A percentile compares a stretch with the other conserved stretches of the same genome.
Conservation (phyloP, 371 early-diverging fungal species). For the Spraguea lophii region DNA sequence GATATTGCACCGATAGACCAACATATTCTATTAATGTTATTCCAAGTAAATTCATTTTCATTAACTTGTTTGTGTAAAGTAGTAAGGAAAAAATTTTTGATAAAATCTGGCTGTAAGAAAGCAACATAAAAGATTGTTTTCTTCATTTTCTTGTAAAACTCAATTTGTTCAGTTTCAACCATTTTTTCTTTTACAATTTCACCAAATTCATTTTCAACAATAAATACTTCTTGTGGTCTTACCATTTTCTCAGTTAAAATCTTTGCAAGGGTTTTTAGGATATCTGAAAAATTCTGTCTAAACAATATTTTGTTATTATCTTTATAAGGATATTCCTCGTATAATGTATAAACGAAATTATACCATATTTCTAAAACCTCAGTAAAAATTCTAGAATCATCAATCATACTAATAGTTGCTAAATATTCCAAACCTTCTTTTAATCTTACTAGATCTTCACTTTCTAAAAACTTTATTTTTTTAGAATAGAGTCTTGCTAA, state of each 20-base stretch:
- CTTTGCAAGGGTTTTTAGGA: slow-evolving; percentile 23
- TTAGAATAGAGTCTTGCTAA: slow-evolving; percentile 20
- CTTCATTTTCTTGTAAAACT: slow-evolving; percentile 84
- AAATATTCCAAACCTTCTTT: slow-evolving; percentile 14
- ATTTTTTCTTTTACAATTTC: slow-evolving; percentile 90
- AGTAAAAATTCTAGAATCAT: slow-evolving; percentile 22
- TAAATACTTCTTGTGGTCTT: slow-evolving; percentile 54
- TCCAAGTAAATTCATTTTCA: slow-evolving; percentile 64
- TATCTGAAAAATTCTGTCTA: slow-evolving; percentile 18
- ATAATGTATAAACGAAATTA: slow-evolving; percentile 22
- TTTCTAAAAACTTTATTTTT: slow-evolving; percentile 4
- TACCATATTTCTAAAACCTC: slow-evolving; percentile 24
- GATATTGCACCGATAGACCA: slow-evolving; percentile 96
- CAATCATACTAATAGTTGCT: slow-evolving; percentile 16
- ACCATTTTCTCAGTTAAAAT: slow-evolving; percentile 43
- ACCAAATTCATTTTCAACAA: slow-evolving; percentile 97
- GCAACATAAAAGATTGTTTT: slow-evolving; percentile 30
- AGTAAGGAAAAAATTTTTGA: slow-evolving; percentile 30
- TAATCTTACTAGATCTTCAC: neutral
- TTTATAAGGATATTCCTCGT: slow-evolving; percentile 29
- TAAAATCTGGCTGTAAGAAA: slow-evolving; percentile 18
- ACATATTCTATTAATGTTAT: slow-evolving; percentile 80
- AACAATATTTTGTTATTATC: slow-evolving; percentile 15
- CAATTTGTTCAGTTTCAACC: slow-evolving; percentile 89
- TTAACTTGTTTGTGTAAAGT: slow-evolving; percentile 8